Conservation (phyloP, 1,284 basidiomycete species). For the Apiotrichum veenhuisii region DNA sequence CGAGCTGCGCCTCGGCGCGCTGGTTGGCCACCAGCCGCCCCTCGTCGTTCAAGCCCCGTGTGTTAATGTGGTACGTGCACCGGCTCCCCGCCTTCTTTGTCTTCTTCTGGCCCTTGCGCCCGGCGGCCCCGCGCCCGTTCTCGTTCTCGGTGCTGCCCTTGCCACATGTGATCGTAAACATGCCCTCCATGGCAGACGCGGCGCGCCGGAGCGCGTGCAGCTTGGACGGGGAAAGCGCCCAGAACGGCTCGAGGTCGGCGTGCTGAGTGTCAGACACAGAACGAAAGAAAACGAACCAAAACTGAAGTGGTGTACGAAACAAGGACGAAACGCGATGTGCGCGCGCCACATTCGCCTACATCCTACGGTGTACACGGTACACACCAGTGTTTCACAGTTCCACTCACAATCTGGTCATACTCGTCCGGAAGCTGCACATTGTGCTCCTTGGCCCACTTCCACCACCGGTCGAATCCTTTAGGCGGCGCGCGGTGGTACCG, state of each 20-base stretch:
- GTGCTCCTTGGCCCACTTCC: slow-evolving; percentile 33
- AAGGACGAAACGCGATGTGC: too few species aligned
- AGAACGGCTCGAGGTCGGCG: slow-evolving; percentile 46
- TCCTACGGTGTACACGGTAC: too few species aligned
- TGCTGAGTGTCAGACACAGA: slow-evolving; percentile 27
- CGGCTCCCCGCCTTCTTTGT: too few species aligned
- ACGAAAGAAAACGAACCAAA: too few species aligned
- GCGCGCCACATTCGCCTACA: too few species aligned
- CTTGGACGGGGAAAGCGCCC: slow-evolving; percentile 29
- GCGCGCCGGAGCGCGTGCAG: slow-evolving; percentile 22
- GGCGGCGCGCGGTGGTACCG: slow-evolving; percentile 48
- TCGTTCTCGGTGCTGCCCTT: slow-evolving; percentile 10
- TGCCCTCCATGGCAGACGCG: slow-evolving; percentile 31
- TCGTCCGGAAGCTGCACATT: slow-evolving; percentile 45
- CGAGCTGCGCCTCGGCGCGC: slow-evolving; percentile 36
- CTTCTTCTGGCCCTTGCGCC: too few species aligned
- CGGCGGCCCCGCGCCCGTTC: too few species aligned
- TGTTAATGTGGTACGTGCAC: slow-evolving; percentile 27
- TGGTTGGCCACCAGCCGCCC: slow-evolving; percentile 26
- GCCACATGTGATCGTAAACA: slow-evolving; percentile 41
- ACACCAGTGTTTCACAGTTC: neutral
- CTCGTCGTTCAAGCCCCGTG: slow-evolving; percentile 33
- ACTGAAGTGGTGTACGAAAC: too few species aligned
- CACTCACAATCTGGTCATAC: slow-evolving; percentile 47
- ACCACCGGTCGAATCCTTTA: slow-evolving; percentile 46